Evolutionary conservation across 2,329 filamentous ascomycete genomes (phyloP).

Genomic region (Myriosclerotinia duriaeana): DNA sequence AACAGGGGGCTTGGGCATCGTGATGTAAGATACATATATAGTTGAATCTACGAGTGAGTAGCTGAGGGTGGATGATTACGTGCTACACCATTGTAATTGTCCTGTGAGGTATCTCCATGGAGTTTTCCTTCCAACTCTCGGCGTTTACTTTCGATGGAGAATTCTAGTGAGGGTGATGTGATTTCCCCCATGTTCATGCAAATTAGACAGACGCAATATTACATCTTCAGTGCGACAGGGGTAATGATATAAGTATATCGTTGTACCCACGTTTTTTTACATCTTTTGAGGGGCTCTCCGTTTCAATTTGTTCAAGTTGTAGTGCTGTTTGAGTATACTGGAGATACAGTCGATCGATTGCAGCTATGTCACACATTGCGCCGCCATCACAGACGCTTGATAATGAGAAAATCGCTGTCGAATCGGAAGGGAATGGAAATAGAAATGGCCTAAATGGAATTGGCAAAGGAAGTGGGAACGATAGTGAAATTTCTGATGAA

Average conservation of each 20-base stretch:
- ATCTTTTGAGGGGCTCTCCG: too few relatives aligned
- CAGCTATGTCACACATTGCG: neutral
- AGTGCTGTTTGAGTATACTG: neutral
- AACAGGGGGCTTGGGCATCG: neutral
- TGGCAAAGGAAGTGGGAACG: constrained; percentile 14
- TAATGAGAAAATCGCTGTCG: constrained; percentile 1
- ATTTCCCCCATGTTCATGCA: constrained; percentile 8
- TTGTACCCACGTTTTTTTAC: neutral
- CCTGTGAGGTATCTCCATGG: neutral
- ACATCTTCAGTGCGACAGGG: neutral
- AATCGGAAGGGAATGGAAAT: too few relatives aligned
- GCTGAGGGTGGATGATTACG: too few relatives aligned
- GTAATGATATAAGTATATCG: neutral
- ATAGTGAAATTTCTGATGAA: constrained; percentile 27
- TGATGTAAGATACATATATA: neutral
- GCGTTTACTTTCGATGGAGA: neutral
- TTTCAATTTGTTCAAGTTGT: neutral
- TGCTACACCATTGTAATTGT: neutral
- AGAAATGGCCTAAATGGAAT: neutral
- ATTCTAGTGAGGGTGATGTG: neutral
- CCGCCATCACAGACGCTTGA: neutral
- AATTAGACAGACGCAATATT: neutral
- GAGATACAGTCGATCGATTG: neutral
- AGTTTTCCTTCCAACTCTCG: too few relatives aligned
- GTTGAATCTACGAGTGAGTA: neutral